These are phyloP conservation scores for Aspergillus olivimuriae DNA, from an alignment of 495 filamentous ascomycete species.

Conservation along the genomic window DNA sequence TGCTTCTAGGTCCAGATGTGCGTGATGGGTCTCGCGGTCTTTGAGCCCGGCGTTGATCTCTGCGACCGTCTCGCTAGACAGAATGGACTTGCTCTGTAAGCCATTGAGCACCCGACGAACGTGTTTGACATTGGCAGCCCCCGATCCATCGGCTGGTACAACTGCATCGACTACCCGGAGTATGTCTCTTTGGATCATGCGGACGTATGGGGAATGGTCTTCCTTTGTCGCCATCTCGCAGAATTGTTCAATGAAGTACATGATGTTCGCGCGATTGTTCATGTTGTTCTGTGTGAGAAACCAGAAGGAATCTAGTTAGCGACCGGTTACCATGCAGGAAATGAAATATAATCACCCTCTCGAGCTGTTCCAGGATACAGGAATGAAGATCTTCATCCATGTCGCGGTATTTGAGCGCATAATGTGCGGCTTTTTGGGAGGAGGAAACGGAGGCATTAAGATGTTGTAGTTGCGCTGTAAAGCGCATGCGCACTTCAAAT, in stretches of 20 bases:
- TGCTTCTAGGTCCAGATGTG: slow-evolving; percentile 33
- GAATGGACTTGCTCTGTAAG: slow-evolving; percentile 59
- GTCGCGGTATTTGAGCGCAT: slow-evolving; percentile 86
- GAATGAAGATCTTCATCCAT: slow-evolving; percentile 95
- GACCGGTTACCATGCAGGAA: no score
- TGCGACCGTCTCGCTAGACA: slow-evolving; percentile 58
- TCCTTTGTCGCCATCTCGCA: slow-evolving; percentile 79
- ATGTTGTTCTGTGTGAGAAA: slow-evolving; percentile 63
- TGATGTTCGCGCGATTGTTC: slow-evolving; percentile 96
- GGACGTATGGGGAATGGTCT: slow-evolving; percentile 67
- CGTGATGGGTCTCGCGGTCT: slow-evolving; percentile 55
- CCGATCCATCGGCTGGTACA: slow-evolving; percentile 79
- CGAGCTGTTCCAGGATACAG: slow-evolving; percentile 93
- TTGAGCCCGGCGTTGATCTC: slow-evolving; percentile 78
- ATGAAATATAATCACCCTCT: slow-evolving; percentile 62
- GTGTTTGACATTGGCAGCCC: slow-evolving; percentile 90
- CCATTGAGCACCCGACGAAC: slow-evolving; percentile 72
- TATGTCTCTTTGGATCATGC: slow-evolving; percentile 93
- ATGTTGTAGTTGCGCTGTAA: slow-evolving; percentile 79
- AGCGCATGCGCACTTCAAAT: slow-evolving; percentile 97
- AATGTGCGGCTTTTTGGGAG: slow-evolving; percentile 86
- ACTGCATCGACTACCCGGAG: slow-evolving; percentile 76
- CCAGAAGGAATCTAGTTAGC: no score
- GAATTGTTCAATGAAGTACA: slow-evolving; percentile 97
- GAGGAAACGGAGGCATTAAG: slow-evolving; percentile 85